Conservation (phyloP, 2,329 filamentous ascomycete species). For the Huntiella moniliformis region DNA sequence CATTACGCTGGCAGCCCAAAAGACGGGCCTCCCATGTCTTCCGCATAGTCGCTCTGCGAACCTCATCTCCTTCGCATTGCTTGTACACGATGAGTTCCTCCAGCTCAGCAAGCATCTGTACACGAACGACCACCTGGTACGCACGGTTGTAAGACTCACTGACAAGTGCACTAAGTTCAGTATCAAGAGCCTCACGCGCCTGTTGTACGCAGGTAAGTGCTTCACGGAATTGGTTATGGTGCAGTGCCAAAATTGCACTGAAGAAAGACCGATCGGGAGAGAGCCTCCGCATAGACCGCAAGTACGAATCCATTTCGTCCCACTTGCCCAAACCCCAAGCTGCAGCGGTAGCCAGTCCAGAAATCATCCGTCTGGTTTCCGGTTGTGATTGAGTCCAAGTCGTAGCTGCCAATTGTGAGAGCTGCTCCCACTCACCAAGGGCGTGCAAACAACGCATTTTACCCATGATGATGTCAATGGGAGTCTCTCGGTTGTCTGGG, state of each 20-base stretch:
- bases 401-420: slow-evolving; percentile 74
- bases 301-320: slow-evolving; percentile 95
- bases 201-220: slow-evolving; percentile 78
- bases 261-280: slow-evolving; percentile 96
- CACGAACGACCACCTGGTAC: slow-evolving; percentile 92
- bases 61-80: slow-evolving; percentile 61
- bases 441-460: slow-evolving; percentile 98
- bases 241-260: slow-evolving; percentile 82
- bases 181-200: slow-evolving; percentile 82
- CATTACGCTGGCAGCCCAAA: slow-evolving; percentile 87
- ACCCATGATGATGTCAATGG: slow-evolving; percentile 94
- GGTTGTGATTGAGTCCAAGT: slow-evolving; percentile 82
- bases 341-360: slow-evolving; percentile 80
- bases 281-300: slow-evolving; percentile 82
- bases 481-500: slow-evolving; percentile 30
- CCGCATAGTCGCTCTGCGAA: slow-evolving; percentile 79
- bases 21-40: slow-evolving; percentile 90
- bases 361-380: slow-evolving; percentile 79
- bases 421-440: slow-evolving; percentile 87
- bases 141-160: slow-evolving; percentile 96
- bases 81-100: slow-evolving; percentile 98
- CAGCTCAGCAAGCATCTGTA: slow-evolving; percentile 96
- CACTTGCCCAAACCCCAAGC: slow-evolving; percentile 95
- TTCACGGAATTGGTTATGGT: slow-evolving; percentile 88
- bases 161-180: slow-evolving; percentile 86